Evolutionary conservation across 192 early-diverging fungal species (phyloP), one percentile per base, ranked within the genome.

Genomic region (Coemansia sp.): DNA sequence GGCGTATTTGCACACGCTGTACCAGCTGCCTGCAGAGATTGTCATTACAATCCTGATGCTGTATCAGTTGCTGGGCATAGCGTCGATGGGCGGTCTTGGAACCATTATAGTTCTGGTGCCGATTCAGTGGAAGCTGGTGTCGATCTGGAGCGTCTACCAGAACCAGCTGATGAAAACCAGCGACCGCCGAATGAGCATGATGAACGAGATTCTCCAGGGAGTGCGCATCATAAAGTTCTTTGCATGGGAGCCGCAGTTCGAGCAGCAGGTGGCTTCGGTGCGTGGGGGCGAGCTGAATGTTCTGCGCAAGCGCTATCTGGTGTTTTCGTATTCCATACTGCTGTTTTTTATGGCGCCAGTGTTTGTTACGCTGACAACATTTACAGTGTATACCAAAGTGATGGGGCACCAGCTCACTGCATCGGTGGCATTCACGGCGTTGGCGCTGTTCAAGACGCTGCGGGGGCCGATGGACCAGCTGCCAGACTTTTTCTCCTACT

Each of bases 221-320:
- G 93, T 97, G 45, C 83, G 92, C 39, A 90, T 97, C 47, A 87
- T 97, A 52, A 97, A 97, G 62, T 87, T 95, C 56, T 90, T 90
- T 73, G 87, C 83, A 15, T 92, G 90, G 90, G 88, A 89, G 68
- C 59, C 71, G 11, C 81, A 83, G 56, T 91, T 96, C 64, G 71
- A 84, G 56, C 74, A 81, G 16, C 81, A 86, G 52, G 79, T 95
- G 10, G 81, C 82, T 7, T 60, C 59, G 3, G 78, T 85, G 11
- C 81, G 88, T 40, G 80, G 80, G 18, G 69, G 62, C 32, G 87
- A 91, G 67, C 58, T 90, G 32, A 51, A 64, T 15, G 77, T 81
- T 5, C 76, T 85, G 47, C 64, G 64, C 17, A 51, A 52, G 53
- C 64, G 64, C 15, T 74, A 67, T 21, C 38, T 72, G 62, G 14